Base-by-base conservation (phyloP, 2,329 filamentous ascomycete genomes). In the Aspergillus luchuensis region DNA sequence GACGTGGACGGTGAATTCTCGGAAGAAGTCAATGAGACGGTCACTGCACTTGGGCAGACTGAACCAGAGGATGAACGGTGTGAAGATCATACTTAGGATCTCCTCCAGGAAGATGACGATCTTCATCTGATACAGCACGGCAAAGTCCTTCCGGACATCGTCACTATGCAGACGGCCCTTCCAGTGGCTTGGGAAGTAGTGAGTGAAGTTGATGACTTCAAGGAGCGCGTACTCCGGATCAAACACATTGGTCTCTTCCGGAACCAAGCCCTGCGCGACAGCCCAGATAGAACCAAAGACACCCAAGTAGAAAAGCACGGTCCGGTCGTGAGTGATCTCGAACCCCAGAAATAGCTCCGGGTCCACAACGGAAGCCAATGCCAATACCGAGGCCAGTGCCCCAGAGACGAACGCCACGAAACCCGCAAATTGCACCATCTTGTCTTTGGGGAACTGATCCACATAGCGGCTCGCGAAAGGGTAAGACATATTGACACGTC, bases 1-100 rank as follows among this genome's bases (percentile, higher is more conserved):
- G 15, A 99, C 94, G 68, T 99, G 93, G 21, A 99, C 88, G 0
- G 95, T 98, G 68, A 98, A 97, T 73, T 99, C 95, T 41, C 95
- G 89, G 81, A 99, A 98, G 77, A 99, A 99, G 77, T 99, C 95
- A 60, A 98, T 89, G 64, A 99, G 89, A 61, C 93, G 91, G 67
- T 98, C 94, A 73, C 91, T 94, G 75, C 91, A 96, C 67, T 88
- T 90, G 0, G 93, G 92, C 36, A 98, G 83, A 63, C 91, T 93
- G 72, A 91, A 89, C 79, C 93, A 90, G 11, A 99, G 84, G 45
- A 99, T 85, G 69, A 97, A 88, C 0, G 95, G 95, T 0, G 94
- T 96, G 59, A 96, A 89, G 57, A 98, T 85, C 73, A 99, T 96
- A 70, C 93, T 94, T 62, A 97, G 78, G 4, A 98, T 87, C 71